phyloP scores from a whole-genome alignment of 228 moss, liverwort and hornwort genomes.

The Sphagnum fallax region DNA sequence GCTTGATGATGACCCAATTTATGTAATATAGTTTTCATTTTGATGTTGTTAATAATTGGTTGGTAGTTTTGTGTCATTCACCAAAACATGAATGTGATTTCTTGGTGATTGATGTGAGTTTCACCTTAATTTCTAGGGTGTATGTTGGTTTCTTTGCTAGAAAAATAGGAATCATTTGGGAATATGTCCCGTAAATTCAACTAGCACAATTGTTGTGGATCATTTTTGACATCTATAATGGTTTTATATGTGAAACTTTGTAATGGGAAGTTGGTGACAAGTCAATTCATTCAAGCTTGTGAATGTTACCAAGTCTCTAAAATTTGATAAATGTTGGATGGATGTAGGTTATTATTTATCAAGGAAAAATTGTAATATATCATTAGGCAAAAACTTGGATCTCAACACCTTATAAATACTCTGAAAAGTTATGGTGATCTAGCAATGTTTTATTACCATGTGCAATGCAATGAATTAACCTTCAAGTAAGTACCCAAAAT shows the following conservation, averaged over 20 bases:
- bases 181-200: too few relatives aligned
- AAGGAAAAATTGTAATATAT: constrained; percentile 52
- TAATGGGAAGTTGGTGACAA: constrained; percentile 48
- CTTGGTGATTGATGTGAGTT: constrained; percentile 45
- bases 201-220: neutral
- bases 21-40: neutral
- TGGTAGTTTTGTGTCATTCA: constrained; percentile 48
- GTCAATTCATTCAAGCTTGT: neutral
- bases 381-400: constrained; percentile 53
- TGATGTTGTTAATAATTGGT: neutral
- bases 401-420: constrained; percentile 47
- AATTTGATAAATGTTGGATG: neutral
- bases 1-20: neutral
- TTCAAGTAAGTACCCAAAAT: constrained; percentile 19
- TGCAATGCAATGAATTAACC: constrained; percentile 58
- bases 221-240: neutral
- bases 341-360: constrained; percentile 48
- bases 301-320: neutral
- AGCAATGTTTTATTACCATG: constrained; percentile 59
- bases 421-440: constrained; percentile 68
- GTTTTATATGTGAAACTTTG: constrained; percentile 25
- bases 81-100: constrained; percentile 34
- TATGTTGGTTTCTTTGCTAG: too few relatives aligned
- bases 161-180: too few relatives aligned
- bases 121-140: too few relatives aligned